Evolutionary conservation across 768 basidiomycete genomes (phyloP).

Genomic region (Psilocybe cyanescens): DNA sequence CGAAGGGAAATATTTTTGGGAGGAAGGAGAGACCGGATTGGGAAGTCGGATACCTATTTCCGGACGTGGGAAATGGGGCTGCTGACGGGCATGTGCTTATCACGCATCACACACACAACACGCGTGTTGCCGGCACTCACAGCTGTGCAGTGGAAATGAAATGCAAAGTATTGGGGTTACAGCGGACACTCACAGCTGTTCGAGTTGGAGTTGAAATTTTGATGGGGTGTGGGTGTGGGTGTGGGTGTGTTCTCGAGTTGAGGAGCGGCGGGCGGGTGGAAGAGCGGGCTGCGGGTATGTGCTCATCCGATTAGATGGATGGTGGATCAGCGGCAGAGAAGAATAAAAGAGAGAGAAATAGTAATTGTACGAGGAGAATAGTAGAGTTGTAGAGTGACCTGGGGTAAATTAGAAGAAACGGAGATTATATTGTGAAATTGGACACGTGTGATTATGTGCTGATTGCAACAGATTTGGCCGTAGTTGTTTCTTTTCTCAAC

Average conservation of each 20-base stretch:
- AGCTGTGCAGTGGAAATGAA: too few species aligned
- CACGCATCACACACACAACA: background rate
- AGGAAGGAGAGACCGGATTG: background rate
- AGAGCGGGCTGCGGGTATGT: too few species aligned
- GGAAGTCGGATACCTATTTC: slow-evolving; percentile 10
- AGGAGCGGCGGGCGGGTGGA: too few species aligned
- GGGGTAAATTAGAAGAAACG: background rate
- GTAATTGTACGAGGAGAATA: background rate
- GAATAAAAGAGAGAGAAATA: too few species aligned
- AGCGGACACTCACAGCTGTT: too few species aligned
- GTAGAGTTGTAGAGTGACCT: background rate
- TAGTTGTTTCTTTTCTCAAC: slow-evolving; percentile 2
- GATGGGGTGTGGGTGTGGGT: too few species aligned
- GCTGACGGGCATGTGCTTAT: background rate
- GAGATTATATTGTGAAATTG: background rate
- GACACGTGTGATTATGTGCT: slow-evolving; percentile 11
- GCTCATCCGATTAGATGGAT: too few species aligned
- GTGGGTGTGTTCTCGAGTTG: too few species aligned
- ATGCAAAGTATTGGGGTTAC: too few species aligned
- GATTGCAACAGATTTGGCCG: slow-evolving; percentile 9
- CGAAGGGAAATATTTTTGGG: background rate
- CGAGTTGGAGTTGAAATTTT: too few species aligned
- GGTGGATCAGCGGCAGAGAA: too few species aligned
- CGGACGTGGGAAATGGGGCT: background rate
- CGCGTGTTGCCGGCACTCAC: too few species aligned